Evolutionary conservation across 2,329 filamentous ascomycete species (phyloP).

Genomic region (Colletotrichum truncatum): DNA sequence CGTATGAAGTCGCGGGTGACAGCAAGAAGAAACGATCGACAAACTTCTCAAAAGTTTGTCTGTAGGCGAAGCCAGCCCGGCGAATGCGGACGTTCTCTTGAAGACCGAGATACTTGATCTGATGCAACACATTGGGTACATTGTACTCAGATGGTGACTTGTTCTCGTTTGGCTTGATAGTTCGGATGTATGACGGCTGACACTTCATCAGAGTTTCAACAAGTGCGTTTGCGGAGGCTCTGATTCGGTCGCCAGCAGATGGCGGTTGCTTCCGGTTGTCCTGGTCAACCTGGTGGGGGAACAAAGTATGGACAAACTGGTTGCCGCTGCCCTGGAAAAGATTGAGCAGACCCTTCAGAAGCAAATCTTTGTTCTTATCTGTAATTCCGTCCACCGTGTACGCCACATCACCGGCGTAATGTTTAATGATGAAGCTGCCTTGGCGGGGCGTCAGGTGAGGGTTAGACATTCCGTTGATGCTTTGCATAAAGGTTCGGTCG

Average conservation of each 20-base stretch:
- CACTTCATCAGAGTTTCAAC: slow-evolving; percentile 97
- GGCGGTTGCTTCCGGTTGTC: slow-evolving; percentile 95
- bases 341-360: slow-evolving; percentile 92
- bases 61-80: slow-evolving; percentile 94
- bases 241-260: slow-evolving; percentile 96
- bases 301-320: slow-evolving; percentile 84
- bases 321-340: slow-evolving; percentile 87
- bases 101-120: slow-evolving; percentile 98
- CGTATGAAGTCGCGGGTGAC: slow-evolving; percentile 93
- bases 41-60: slow-evolving; percentile 97
- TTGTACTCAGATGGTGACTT: slow-evolving; percentile 97
- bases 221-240: slow-evolving; percentile 90
- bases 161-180: slow-evolving; percentile 99
- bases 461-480: slow-evolving; percentile 90
- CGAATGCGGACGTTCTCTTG: slow-evolving; percentile 99
- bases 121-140: slow-evolving; percentile 89
- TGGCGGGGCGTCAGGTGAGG: slow-evolving; percentile 91
- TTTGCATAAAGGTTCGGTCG: slow-evolving; percentile 94
- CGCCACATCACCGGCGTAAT: slow-evolving; percentile 96
- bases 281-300: slow-evolving; percentile 93
- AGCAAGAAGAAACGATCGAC: slow-evolving; percentile 96
- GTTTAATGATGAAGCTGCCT: slow-evolving; percentile 97
- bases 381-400: slow-evolving; percentile 98
- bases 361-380: slow-evolving; percentile 98
- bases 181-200: slow-evolving; percentile 96